These are phyloP conservation scores for Cucurbita argyrosperma DNA, from an alignment of 306 rosid genomes.

Conservation along the genomic window DNA sequence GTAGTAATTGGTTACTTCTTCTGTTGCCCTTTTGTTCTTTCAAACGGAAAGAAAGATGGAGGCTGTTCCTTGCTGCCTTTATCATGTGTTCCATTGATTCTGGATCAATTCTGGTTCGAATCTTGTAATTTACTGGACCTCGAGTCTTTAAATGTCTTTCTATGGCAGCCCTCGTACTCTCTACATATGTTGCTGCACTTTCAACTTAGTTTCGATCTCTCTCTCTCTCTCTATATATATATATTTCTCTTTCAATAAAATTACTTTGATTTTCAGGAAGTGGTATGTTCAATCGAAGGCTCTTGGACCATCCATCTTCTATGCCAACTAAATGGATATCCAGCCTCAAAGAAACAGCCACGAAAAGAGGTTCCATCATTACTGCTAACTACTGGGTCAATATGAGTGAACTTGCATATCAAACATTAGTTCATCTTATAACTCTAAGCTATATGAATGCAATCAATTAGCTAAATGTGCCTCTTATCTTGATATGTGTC, in stretches of 20 bases:
- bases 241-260: background rate
- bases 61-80: constrained; percentile 7
- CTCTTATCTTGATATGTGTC: background rate
- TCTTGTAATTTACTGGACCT: constrained; percentile 6
- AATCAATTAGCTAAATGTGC: background rate
- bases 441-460: background rate
- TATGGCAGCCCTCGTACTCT: constrained; percentile 1
- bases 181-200: background rate
- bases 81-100: constrained; percentile 16
- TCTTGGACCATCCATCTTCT: background rate
- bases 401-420: background rate
- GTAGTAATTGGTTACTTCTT: constrained; percentile 5
- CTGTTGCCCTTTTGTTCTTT: constrained; percentile 16
- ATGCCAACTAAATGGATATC: background rate
- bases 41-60: constrained; percentile 8
- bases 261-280: background rate
- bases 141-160: background rate
- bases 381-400: background rate
- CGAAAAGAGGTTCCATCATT: background rate
- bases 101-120: constrained; percentile 17
- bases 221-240: background rate
- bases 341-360: background rate
- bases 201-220: background rate
- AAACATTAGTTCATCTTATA: background rate
- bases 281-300: background rate